Conservation (phyloP, 176 grass and related monocot genomes). For the Aegilops longissima region DNA sequence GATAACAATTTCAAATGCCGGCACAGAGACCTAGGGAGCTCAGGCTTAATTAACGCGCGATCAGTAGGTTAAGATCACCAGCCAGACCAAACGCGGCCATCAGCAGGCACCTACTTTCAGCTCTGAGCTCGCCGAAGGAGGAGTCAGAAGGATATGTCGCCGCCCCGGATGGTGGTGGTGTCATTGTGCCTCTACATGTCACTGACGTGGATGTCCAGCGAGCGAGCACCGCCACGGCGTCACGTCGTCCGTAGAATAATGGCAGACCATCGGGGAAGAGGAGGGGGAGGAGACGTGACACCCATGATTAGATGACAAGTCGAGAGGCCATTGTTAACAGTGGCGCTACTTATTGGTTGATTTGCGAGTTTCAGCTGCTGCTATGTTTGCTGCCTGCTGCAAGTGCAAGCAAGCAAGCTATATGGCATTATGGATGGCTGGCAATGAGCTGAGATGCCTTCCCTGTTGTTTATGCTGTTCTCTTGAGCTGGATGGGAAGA, state of each 20-base stretch:
- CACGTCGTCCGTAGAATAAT: constrained; percentile 61
- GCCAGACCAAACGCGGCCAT: constrained; percentile 32
- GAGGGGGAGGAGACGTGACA: constrained; percentile 37
- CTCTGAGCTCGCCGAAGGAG: not conserved
- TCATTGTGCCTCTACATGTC: constrained; percentile 29
- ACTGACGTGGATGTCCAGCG: constrained; percentile 27
- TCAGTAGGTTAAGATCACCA: constrained; percentile 20
- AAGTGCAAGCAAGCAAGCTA: not conserved
- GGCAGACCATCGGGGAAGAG: not conserved
- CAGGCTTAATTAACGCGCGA: not conserved
- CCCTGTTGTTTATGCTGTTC: constrained; percentile 22
- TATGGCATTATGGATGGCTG: not conserved
- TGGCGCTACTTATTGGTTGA: not conserved
- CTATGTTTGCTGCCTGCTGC: not conserved
- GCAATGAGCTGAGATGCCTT: constrained; percentile 20
- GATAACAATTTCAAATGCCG: constrained; percentile 32
- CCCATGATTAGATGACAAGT: constrained; percentile 47
- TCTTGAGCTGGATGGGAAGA: not conserved
- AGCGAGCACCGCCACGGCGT: constrained; percentile 53
- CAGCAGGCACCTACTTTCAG: constrained; percentile 34
- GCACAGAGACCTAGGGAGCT: not conserved
- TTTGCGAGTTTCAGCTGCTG: constrained; percentile 23
- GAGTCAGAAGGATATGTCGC: not conserved
- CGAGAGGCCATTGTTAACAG: constrained; percentile 14
- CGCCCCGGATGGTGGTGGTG: not conserved